Evolutionary conservation across 345 rosid genomes (phyloP).

Genomic region (Syzygium jambos): DNA sequence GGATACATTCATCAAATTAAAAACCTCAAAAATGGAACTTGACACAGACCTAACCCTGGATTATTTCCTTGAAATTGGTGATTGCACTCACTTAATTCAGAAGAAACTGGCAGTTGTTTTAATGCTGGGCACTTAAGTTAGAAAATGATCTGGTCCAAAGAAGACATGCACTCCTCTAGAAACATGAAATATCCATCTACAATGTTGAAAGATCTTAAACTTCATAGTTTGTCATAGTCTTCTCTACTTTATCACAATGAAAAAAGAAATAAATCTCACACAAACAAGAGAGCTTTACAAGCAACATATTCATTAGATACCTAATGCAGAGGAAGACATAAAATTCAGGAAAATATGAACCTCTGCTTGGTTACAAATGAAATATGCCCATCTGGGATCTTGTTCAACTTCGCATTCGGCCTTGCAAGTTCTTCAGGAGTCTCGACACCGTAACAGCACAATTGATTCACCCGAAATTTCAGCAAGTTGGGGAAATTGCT

Average conservation of each 20-base stretch:
- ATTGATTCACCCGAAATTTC: slow-evolving; percentile 38
- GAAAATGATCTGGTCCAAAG: not conserved
- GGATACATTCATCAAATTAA: no score
- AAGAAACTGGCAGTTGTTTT: not conserved
- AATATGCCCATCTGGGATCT: slow-evolving; percentile 32
- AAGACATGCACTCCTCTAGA: not conserved
- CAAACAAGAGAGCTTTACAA: not conserved
- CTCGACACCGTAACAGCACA: slow-evolving; percentile 42
- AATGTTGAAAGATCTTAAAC: not conserved
- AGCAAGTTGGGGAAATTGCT: slow-evolving; percentile 10
- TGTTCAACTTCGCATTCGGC: slow-evolving; percentile 19
- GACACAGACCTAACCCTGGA: no score
- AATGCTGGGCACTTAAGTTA: not conserved
- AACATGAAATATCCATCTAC: not conserved
- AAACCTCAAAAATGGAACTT: no score
- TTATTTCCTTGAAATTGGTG: no score
- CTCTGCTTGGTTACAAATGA: slow-evolving; percentile 41
- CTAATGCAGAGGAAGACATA: slow-evolving; percentile 11
- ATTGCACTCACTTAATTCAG: not conserved
- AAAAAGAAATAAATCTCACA: not conserved
- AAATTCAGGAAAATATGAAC: slow-evolving; percentile 1
- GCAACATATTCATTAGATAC: not conserved
- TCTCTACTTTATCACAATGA: not conserved
- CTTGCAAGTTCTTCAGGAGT: slow-evolving; percentile 42
- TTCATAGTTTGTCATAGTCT: not conserved